Evolutionary conservation across 768 basidiomycete species (phyloP), one percentile per base, ranked within the genome.

Genomic region (Neoboletus subvelutipes): DNA sequence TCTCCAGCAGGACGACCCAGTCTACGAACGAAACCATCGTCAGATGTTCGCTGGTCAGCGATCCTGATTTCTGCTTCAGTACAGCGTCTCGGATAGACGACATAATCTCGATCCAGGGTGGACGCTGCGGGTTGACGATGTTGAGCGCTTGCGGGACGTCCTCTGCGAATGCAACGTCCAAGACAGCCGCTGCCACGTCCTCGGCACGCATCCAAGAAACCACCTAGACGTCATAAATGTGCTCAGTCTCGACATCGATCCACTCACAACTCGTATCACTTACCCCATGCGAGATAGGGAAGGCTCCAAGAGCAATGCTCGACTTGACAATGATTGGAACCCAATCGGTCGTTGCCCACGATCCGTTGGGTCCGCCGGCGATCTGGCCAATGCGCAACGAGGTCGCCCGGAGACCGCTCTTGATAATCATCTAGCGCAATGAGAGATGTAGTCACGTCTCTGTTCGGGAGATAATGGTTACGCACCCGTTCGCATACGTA

Each of bases 171-270:
- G 70, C 71, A 9, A 75, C 59, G 54, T 78, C 75, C 9, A 74
- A 37, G 13, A 77, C 61, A 33, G 71, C 54, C 17, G 57, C 53
- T 0, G 73, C 65, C 1, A 75, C 75, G 20, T 70, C 69, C 43
- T 77, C 66, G 39, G 74, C 65, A 9, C 72, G 69, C 13, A 78
- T 47, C 77, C 77, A 79, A 17, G 73, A 71, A 3, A 73, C 66
- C 3, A 58, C 41, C 65, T 71, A 43, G n/a, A 7, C 8, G 11
- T 18, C 33, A 34, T 17, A 6, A n/a, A 31, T 28, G 2, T 15
- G 15, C n/a, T 55, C 33, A 55, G 41, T 33, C 10, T 29, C 26
- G 18, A 22, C 12, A 18, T 24, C 20, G 12, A 40, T 40, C n/a
- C n/a, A 10, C 2, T 7, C 11, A 53, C 17, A 10, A 42, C 1